Base-by-base conservation (phyloP, 1,284 basidiomycete genomes). In the Porodaedalea pini region DNA sequence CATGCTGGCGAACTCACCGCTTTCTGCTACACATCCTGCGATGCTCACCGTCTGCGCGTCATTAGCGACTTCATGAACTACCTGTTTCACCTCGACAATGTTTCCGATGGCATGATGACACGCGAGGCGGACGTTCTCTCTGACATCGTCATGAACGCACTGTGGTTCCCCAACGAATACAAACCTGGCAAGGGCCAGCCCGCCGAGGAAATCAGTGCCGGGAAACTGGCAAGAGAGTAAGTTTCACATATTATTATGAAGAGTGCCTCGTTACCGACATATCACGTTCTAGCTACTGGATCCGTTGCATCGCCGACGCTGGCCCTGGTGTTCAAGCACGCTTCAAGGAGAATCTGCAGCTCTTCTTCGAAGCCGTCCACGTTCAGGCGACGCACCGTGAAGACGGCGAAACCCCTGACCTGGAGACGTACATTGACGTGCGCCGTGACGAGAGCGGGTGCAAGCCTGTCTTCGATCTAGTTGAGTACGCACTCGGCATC, bases 1-100 rank as follows among this genome's bases (percentile, higher is more conserved):
- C 79, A 83, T 62, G 83, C 83, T 15, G 86, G 86, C 51, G 79
- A 83, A 64, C 79, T 88, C 60, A 81, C 85, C 19, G 82, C 84
- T 1, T 78, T 74, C 65, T 85, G 82, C 67, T 88, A 87, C 66
- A 76, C 81, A 44, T 74, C 76, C 32, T 74, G 80, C 32, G 68
- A 78, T 17, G 66, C 75, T 40, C 75, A 78, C 55, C 80, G 78
- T 56, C 78, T 88, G 44, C 83, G 85, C 32, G 78, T 86, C 60
- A 77, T 83, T 43, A 69, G 69, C 61, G 73, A 74, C 66, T 73
- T 71, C 61, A 69, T 74, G 68, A 69, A 70, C 61, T 72, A 68
- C 55, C 69, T 74, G 43, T 74, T 74, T 65, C 70, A 70, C 59
- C 65, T 73, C 54, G 73, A 74, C 65, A 68, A 74, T 61, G 63